Base-by-base conservation (phyloP, 345 rosid species). In the Gossypium bickii region DNA sequence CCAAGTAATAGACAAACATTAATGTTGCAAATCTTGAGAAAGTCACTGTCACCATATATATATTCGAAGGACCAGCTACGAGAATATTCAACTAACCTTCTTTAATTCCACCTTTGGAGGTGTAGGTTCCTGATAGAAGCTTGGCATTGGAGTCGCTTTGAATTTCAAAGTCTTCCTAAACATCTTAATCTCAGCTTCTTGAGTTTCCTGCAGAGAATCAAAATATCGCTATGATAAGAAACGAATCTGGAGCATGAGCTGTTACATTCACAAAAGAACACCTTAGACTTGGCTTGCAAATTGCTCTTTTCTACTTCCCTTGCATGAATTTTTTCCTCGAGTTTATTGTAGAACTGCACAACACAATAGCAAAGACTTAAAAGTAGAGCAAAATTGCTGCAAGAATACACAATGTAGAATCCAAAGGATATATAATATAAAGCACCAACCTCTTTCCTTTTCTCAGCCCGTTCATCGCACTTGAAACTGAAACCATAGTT, bases 91-190 rank as follows among this genome's bases (percentile, higher is more conserved):
- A 64, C 61, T 74, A 82, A 87, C 99, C 98, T 96, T 96, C 85
- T 93, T 96, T 73, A 96, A 82, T 86, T 93, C 97, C 44, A 80
- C 74, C 86, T 90, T 93, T 55, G 93, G 86, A 24, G 97, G 95
- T 63, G 88, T 75, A 80, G 99, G 99, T 78, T 89, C 99, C 85
- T 90, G 98, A 80, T 96, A 96, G 89, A 96, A 96, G 82, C 81
- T 89, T 15, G 99, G 98, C 98, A 96, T 90, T 6, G 98, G 99
- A 51, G 97, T 93, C 66, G 99, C 99, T 82, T 92, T 96, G 80
- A 96, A 96, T 78, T 79, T 84, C 88, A 96, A 85, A 83, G 91
- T 93, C 83, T 93, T 96, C 85, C 99, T 87, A 43, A 96, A 83
- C 88, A 84, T 74, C 88, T 86, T 90, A 73, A 96, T 83, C 86